phyloP scores from a whole-genome alignment of 2,329 filamentous ascomycete species.

The Aspergillus sp. region DNA sequence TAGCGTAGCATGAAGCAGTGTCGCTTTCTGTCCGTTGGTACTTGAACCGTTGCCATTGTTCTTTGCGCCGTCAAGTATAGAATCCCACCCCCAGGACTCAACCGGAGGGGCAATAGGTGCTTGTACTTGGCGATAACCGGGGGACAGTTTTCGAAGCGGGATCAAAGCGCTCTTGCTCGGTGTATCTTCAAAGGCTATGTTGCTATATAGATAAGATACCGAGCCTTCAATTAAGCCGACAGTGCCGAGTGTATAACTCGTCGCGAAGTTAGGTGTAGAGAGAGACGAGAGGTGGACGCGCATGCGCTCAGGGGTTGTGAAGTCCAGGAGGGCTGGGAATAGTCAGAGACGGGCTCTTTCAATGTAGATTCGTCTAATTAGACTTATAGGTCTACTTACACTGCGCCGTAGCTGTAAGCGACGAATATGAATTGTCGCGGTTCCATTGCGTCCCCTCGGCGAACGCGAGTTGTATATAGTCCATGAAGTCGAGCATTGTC shows the following conservation, averaged over 20 bases:
- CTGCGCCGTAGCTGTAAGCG: constrained; percentile 80
- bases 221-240: constrained; percentile 93
- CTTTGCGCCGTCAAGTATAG: constrained; percentile 30
- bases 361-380: background rate
- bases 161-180: constrained; percentile 73
- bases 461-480: constrained; percentile 91
- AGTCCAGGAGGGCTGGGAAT: constrained; percentile 78
- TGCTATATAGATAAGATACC: constrained; percentile 96
- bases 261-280: constrained; percentile 89
- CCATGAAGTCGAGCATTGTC: constrained; percentile 94
- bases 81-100: constrained; percentile 39
- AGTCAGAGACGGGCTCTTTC: constrained; percentile 2
- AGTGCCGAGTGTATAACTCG: constrained; percentile 88
- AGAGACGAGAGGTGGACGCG: constrained; percentile 88
- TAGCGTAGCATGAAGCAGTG: constrained; percentile 50
- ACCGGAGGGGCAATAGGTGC: constrained; percentile 42
- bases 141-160: constrained; percentile 75
- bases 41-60: constrained; percentile 14
- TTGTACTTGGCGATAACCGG: constrained; percentile 79
- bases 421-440: constrained; percentile 87
- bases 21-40: constrained; percentile 39
- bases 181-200: constrained; percentile 70
- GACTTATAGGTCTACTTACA: constrained; percentile 53
- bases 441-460: constrained; percentile 87
- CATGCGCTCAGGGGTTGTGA: constrained; percentile 81